These are phyloP conservation scores for Thielaviopsis ethacetica DNA, from an alignment of 2,329 filamentous ascomycete species.

Conservation along the genomic window DNA sequence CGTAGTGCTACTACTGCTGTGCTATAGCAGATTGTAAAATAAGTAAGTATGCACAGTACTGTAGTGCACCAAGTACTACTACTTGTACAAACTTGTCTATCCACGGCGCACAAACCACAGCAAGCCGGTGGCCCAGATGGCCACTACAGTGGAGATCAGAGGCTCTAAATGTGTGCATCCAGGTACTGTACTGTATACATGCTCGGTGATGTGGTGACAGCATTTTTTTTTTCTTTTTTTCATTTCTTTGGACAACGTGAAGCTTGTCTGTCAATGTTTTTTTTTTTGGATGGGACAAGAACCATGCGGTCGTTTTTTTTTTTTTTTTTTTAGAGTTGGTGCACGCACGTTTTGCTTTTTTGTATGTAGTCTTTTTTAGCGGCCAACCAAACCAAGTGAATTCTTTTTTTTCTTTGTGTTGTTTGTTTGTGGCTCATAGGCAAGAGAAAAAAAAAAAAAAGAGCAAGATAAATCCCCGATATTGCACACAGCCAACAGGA, in stretches of 20 bases:
- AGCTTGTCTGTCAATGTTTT: not conserved
- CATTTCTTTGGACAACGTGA: not conserved
- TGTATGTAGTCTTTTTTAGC: not conserved
- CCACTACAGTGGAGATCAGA: not conserved
- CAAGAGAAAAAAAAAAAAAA: too few species aligned
- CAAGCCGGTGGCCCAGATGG: not conserved
- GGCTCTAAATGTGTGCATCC: not conserved
- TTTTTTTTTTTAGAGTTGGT: too few species aligned
- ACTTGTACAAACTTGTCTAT: too few species aligned
- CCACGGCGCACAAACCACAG: not conserved
- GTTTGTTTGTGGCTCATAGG: not conserved
- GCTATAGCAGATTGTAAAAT: too few species aligned
- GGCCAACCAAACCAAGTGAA: not conserved
- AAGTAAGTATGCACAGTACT: too few species aligned
- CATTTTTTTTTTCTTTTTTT: not conserved
- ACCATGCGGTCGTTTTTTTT: not conserved
- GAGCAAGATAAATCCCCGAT: too few species aligned
- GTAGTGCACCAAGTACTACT: too few species aligned
- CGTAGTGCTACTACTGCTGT: too few species aligned
- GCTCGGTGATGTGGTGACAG: not conserved
- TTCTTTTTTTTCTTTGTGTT: not conserved
- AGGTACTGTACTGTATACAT: not conserved
- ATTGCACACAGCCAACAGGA: too few species aligned
- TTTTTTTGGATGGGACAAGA: not conserved
- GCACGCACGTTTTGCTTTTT: not conserved